A percentile compares a stretch with the other conserved stretches of the same genome.
Evolutionary conservation across 2,329 filamentous ascomycete species (phyloP).

Genomic region (Rutstroemia sydowiana): DNA sequence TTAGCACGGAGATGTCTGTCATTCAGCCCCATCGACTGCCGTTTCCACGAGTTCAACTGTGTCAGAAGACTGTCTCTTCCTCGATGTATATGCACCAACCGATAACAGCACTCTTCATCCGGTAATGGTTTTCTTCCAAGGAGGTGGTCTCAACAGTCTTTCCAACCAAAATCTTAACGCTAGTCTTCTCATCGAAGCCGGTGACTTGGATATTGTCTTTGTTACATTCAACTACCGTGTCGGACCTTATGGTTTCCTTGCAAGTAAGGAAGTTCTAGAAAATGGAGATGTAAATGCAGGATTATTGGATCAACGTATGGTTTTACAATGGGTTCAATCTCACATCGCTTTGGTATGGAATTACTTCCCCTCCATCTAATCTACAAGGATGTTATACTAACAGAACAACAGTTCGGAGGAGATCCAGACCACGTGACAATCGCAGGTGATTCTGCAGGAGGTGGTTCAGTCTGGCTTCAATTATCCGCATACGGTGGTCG

Average conservation of each 20-base stretch:
- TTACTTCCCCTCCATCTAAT: not conserved
- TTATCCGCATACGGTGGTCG: constrained; percentile 48
- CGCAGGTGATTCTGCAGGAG: constrained; percentile 63
- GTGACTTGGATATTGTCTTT: constrained; percentile 54
- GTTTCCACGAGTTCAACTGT: constrained; percentile 18
- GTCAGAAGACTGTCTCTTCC: constrained; percentile 62
- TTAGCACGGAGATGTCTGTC: constrained; percentile 24
- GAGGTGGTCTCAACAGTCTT: constrained; percentile 51
- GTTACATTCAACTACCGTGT: constrained; percentile 73
- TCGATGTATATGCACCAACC: constrained; percentile 56
- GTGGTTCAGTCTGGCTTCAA: constrained; percentile 56
- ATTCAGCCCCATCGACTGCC: constrained; percentile 20
- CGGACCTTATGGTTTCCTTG: constrained; percentile 65
- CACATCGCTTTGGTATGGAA: constrained; percentile 45
- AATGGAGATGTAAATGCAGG: constrained; percentile 58
- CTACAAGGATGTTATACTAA: not conserved
- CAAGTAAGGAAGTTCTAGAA: constrained; percentile 44
- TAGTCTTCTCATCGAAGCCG: constrained; percentile 51
- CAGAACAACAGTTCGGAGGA: constrained; percentile 53
- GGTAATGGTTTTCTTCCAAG: constrained; percentile 54
- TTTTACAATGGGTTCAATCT: constrained; percentile 60
- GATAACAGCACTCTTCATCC: constrained; percentile 42
- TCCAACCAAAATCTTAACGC: constrained; percentile 50
- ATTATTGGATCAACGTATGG: constrained; percentile 62
- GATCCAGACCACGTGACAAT: constrained; percentile 60